These are phyloP conservation scores for Debaryomyces sp. DNA, from an alignment of 1,139 yeast genomes.

Conservation along the genomic window DNA sequence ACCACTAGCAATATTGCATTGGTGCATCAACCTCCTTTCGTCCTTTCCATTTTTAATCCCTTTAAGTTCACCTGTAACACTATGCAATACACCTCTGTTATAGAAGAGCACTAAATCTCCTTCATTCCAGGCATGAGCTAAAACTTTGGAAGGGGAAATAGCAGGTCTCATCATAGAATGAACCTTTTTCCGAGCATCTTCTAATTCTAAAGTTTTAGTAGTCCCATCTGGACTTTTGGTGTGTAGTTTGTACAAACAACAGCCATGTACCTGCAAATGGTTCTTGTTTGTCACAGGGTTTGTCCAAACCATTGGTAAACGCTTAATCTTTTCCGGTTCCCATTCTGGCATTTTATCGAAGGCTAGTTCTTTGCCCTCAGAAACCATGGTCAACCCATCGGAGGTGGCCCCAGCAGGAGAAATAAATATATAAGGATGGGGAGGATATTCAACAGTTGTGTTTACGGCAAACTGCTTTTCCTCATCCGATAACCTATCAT, in stretches of 20 bases:
- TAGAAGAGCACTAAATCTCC: conserved; percentile 86
- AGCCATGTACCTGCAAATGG: conserved; percentile 84
- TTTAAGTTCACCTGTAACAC: conserved; percentile 84
- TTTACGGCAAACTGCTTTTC: conserved; percentile 73
- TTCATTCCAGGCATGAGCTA: conserved; percentile 79
- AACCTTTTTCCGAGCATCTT: conserved; percentile 70
- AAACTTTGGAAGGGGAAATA: conserved; percentile 70
- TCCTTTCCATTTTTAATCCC: conserved; percentile 54
- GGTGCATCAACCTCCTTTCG: conserved; percentile 86
- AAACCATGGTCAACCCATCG: conserved; percentile 83
- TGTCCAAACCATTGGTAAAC: conserved; percentile 86
- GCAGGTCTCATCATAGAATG: conserved; percentile 82
- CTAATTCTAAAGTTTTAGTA: conserved; percentile 53
- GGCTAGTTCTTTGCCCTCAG: conserved; percentile 71
- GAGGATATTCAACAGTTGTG: conserved; percentile 83
- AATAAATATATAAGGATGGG: conserved; percentile 87
- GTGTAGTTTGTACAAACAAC: conserved; percentile 72
- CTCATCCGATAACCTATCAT: conserved; percentile 61
- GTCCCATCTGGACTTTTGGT: conserved; percentile 59
- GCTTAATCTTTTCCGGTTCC: conserved; percentile 76
- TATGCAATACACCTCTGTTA: conserved; percentile 88
- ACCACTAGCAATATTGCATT: conserved; percentile 87
- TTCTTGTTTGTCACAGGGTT: conserved; percentile 85
- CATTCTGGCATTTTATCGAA: conserved; percentile 74
- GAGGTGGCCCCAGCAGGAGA: conserved; percentile 79